A percentile compares a stretch with the other conserved stretches of the same genome.
Conservation (phyloP, 2,329 filamentous ascomycete genomes). For the Colletotrichum theobromicola region DNA sequence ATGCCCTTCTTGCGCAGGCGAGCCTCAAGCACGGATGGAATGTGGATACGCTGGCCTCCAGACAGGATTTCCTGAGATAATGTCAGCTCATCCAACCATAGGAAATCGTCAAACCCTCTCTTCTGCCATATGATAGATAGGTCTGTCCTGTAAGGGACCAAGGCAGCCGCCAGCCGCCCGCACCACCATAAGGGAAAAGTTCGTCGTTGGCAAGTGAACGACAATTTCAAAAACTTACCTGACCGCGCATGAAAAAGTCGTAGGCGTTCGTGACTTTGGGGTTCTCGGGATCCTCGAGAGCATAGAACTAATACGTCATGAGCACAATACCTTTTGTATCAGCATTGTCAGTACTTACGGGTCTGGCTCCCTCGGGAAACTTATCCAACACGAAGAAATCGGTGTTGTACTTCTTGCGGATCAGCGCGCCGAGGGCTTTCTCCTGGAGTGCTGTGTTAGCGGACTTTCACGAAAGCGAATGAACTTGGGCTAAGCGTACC, state of each 20-base stretch:
- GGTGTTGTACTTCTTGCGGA: conserved; percentile 87
- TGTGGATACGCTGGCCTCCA: conserved; percentile 83
- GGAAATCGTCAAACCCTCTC: neutral
- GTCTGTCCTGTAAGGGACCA: neutral
- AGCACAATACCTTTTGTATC: neutral
- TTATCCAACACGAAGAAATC: conserved; percentile 98
- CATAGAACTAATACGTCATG: conserved; percentile 69
- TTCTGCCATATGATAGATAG: neutral
- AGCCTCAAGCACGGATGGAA: conserved; percentile 72
- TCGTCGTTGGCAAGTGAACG: neutral
- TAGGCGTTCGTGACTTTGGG: conserved; percentile 69
- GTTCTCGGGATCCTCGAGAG: conserved; percentile 76
- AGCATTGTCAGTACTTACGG: conserved; percentile 34
- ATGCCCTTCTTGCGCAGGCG: conserved; percentile 82
- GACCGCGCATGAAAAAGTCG: conserved; percentile 90
- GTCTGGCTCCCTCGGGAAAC: conserved; percentile 86
- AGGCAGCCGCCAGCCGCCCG: neutral
- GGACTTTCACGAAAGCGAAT: neutral
- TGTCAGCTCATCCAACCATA: neutral
- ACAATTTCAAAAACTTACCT: neutral
- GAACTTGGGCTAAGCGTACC: neutral
- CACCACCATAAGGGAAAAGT: neutral
- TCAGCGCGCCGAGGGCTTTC: conserved; percentile 85
- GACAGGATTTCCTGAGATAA: conserved; percentile 78
- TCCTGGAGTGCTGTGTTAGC: conserved; percentile 57